These are phyloP conservation scores for Phytophthora hybrid DNA, from an alignment of 352 stramenopile species.

Conservation along the genomic window DNA sequence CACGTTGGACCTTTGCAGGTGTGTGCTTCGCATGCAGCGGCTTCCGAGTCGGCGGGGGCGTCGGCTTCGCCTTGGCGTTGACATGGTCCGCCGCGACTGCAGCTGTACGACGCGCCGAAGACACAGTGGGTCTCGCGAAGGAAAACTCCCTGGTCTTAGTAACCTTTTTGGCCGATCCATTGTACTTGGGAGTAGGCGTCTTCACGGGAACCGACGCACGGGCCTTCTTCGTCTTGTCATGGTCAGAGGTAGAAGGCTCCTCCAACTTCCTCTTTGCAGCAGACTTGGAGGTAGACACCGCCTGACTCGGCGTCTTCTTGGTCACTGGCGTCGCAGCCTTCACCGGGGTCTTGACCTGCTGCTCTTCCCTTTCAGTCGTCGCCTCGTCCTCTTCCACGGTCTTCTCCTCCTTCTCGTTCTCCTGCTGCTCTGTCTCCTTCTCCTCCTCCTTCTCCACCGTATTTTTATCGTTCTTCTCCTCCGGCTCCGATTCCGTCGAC, in stretches of 20 bases:
- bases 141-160: conserved; percentile 38
- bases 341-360: conserved; percentile 3
- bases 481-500: conserved; percentile 1
- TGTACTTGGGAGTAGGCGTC: conserved; percentile 9
- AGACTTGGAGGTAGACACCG: conserved; percentile 12
- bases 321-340: conserved; percentile 7
- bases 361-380: background rate
- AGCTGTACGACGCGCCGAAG: conserved; percentile 34
- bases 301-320: conserved; percentile 12
- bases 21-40: conserved; percentile 12
- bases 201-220: conserved; percentile 26
- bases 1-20: conserved; percentile 17
- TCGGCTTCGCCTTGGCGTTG: conserved; percentile 26
- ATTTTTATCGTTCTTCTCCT: conserved; percentile 5
- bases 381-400: background rate
- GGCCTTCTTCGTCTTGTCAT: conserved; percentile 40
- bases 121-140: conserved; percentile 43
- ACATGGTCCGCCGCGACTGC: conserved; percentile 30
- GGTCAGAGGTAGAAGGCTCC: conserved; percentile 17
- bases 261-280: conserved; percentile 37
- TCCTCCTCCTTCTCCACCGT: background rate
- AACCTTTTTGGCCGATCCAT: conserved; percentile 10
- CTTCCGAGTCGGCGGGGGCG: conserved; percentile 9
- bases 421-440: background rate
- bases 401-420: background rate